Evolutionary conservation across 352 stramenopile genomes (phyloP), one percentile per base, ranked within the genome.

Genomic region (Phytophthora sp.): DNA sequence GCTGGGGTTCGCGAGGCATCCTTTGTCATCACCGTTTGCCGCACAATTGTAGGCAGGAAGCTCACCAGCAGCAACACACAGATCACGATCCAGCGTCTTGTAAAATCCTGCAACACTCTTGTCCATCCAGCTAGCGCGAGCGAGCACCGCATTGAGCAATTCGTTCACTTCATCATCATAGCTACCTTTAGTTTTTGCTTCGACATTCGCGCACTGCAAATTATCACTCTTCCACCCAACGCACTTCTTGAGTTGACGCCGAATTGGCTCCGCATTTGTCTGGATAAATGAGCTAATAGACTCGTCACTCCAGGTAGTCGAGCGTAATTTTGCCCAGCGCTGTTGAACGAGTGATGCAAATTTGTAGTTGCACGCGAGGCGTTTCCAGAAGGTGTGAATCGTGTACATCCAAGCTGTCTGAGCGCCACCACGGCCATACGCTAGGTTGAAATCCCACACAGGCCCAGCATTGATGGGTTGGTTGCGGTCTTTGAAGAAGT

Each of bases 371-470:
- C 82, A 91, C 3, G 70, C 61, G 5, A 91, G 57, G 8, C 82
- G 78, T 31, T 84, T 84, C 82, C 82, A 91, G 38, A 85, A 83
- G 15, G 75, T 69, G 44, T 78, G 65, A 27, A 55, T 62, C 52
- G 71, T 72, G 58, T 83, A 91, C 39, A 89, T 64, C 80, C 82
- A 91, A 46, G 72, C 55, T 31, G 75, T 75, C 31, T 69, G 68
- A 18, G 50, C 62, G 9, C 68, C 66, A 38, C 69, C 74, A 30
- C 51, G 56, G 18, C 82, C 80, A 49, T 84, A 91, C 1, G 82
- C 82, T 34, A 91, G 54, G 54, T 91, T 91, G 38, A 89, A 84
- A 46, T 91, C 82, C 82, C 82, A 91, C 11, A 88, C 74, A 1
- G 79, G 80, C 0, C 82, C 82, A 39, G 80, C 80, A 54, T 91